phyloP scores from a whole-genome alignment of 169 alveolate genomes.

The Babesia bovis region DNA sequence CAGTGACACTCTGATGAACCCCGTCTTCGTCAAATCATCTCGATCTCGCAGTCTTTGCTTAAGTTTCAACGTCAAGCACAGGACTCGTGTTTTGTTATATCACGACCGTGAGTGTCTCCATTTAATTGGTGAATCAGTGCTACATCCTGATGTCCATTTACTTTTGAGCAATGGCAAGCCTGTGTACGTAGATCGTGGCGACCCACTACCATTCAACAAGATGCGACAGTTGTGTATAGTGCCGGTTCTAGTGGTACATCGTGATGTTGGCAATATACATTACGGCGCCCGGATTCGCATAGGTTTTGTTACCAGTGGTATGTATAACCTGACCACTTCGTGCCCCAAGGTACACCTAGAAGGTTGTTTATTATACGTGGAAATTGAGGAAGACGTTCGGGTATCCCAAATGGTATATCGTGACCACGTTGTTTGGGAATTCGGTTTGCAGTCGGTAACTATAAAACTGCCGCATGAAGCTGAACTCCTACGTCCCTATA shows the following conservation, averaged over 20 bases:
- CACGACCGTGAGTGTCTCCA: constrained; percentile 3
- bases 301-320: constrained; percentile 22
- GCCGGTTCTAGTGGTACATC: not conserved
- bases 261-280: not conserved
- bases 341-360: constrained; percentile 35
- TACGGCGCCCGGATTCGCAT: constrained; percentile 13
- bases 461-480: constrained; percentile 5
- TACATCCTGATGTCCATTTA: constrained; percentile 12
- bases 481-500: constrained; percentile 19
- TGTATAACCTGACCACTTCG: constrained; percentile 7
- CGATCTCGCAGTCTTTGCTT: constrained; percentile 1
- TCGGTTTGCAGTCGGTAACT: constrained; percentile 15
- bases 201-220: constrained; percentile 2
- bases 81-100: constrained; percentile 2
- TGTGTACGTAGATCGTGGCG: constrained; percentile 2
- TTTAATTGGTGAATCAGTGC: not conserved
- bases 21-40: constrained; percentile 1
- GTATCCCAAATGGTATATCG: constrained; percentile 5
- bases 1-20: not conserved
- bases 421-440: constrained; percentile 20
- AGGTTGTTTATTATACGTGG: constrained; percentile 7
- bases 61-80: not conserved
- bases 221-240: constrained; percentile 9
- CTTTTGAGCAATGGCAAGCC: not conserved
- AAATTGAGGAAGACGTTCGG: constrained; percentile 1